Evolutionary conservation across 768 basidiomycete genomes (phyloP), one percentile per base, ranked within the genome.

Genomic region (Pisolithus albus): DNA sequence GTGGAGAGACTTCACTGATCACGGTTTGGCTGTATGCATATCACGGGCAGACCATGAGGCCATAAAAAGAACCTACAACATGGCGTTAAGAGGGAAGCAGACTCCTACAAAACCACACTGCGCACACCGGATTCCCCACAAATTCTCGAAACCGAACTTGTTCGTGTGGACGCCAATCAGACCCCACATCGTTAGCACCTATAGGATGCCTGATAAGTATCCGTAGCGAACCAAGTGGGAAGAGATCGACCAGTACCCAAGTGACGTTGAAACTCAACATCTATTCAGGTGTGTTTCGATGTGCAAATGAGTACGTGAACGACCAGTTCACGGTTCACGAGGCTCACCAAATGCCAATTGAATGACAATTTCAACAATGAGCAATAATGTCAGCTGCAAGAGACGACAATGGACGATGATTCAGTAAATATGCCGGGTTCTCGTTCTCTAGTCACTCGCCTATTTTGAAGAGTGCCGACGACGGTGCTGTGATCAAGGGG

Each of bases 21-120:
- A 88, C 84, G 1, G 84, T 88, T 64, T 87, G 84, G 61, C 85
- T 86, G 61, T 87, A 86, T 41, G 86, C 84, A 61, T 86, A 88
- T 84, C 85, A 87, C 3, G 85, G 85, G 57, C 85, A 86, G 4
- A 86, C 82, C 77, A 85, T 74, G 26, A 88, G 67, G 15, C 84
- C 85, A 58, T 83, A 86, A 61, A 78, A 84, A 10, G 74, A n/a
- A n/a, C 84, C 84, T 43, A 19, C 37, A 30, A 8, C 36, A 23
- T 46, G 24, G 49, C 45, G 47, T 44, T 28, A 44, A 47, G 46
- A 26, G n/a, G 43, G 44, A 5, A 16, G 9, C 8, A 28, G 18
- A 23, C 21, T 23, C 21, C 5, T 1, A 50, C 24, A 28, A 8
- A 42, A 21, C 36, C 18, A 30, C 4, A 46, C 37, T 19, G 5